Conservation (phyloP, 31 red algal species). For the Porphyra umbilicalis region DNA sequence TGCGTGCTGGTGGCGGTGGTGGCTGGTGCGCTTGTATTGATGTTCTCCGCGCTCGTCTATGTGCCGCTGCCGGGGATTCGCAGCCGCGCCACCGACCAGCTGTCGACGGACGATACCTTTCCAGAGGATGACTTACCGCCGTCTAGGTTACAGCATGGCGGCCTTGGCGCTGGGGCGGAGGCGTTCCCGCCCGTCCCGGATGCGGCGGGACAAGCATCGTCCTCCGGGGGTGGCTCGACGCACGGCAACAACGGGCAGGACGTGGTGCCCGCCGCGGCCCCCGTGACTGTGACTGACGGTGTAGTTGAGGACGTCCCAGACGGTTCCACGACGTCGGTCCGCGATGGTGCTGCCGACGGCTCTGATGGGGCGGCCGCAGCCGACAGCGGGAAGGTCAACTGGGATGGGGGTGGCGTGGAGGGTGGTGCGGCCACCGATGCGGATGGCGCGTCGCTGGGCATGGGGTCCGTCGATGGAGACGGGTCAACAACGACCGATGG, state of each 20-base stretch:
- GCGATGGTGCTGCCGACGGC: not conserved
- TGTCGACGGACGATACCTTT: too few relatives aligned
- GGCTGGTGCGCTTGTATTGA: not conserved
- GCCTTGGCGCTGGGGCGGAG: not conserved
- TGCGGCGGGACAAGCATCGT: too few relatives aligned
- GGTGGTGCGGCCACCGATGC: not conserved
- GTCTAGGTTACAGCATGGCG: not conserved
- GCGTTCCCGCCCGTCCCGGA: not conserved
- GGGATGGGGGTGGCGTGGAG: not conserved
- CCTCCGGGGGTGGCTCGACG: not conserved
- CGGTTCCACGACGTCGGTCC: too few relatives aligned
- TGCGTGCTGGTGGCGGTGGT: not conserved
- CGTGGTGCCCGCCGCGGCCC: not conserved
- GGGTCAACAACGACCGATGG: too few relatives aligned
- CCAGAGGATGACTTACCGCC: not conserved
- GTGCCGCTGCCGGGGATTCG: not conserved
- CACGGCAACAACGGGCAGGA: not conserved
- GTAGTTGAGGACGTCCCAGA: not conserved
- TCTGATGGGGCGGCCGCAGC: not conserved
- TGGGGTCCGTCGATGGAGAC: not conserved
- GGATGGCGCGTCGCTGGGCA: not conserved
- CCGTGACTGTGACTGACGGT: not conserved
- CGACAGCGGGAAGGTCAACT: not conserved
- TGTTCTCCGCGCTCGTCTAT: not conserved
- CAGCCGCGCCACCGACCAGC: too few relatives aligned